Evolutionary conservation across 257 asterid species (phyloP).

Genomic region (Solanum corneliomulleri): DNA sequence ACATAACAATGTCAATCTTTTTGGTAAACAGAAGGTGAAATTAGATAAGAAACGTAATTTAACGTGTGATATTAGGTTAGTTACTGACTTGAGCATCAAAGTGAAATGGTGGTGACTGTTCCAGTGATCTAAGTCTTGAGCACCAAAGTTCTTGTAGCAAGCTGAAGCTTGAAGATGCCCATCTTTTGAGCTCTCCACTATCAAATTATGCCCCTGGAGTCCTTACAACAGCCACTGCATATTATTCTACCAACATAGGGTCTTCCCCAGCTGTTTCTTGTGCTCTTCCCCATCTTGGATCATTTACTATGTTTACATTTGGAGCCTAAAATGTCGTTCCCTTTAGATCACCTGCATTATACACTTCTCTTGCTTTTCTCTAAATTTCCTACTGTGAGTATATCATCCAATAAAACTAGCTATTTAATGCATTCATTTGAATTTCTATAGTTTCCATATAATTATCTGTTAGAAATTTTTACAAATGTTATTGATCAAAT

Average conservation of each 20-base stretch:
- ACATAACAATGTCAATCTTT: neutral
- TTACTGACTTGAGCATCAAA: constrained; percentile 41
- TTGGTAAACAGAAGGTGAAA: neutral
- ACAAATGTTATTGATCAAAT: neutral
- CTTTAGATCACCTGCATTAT: constrained; percentile 19
- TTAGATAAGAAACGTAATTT: neutral
- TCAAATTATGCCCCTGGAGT: constrained; percentile 50
- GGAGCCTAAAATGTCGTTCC: constrained; percentile 28
- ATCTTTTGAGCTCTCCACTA: constrained; percentile 33
- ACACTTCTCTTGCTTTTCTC: constrained; percentile 25
- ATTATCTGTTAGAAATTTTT: neutral
- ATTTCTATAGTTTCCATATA: neutral
- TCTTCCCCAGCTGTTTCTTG: constrained; percentile 32
- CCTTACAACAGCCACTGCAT: constrained; percentile 51
- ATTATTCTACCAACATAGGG: constrained; percentile 13
- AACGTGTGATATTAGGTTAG: neutral
- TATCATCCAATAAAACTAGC: neutral
- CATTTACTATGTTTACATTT: constrained; percentile 26
- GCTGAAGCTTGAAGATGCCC: constrained; percentile 54
- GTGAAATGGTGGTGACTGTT: constrained; percentile 31
- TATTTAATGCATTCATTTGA: neutral
- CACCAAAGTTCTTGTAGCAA: constrained; percentile 63
- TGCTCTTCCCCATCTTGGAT: constrained; percentile 37
- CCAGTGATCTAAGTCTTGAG: constrained; percentile 70
- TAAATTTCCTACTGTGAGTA: constrained; percentile 4